These are phyloP conservation scores for Knoxia roxburghii DNA, from an alignment of 257 asterid species.

Conservation along the genomic window DNA sequence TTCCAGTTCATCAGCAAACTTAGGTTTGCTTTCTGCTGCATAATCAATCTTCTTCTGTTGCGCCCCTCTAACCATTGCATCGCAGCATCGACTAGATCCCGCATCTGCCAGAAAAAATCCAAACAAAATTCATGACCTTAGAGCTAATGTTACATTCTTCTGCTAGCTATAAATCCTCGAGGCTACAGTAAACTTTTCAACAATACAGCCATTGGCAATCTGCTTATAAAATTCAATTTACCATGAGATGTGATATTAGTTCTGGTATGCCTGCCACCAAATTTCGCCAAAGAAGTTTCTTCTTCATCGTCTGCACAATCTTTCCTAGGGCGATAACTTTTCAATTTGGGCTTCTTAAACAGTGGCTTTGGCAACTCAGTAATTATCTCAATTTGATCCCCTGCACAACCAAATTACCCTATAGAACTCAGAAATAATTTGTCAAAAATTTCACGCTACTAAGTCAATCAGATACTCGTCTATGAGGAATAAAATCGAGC, in stretches of 20 bases:
- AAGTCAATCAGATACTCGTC: neutral
- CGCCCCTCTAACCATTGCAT: neutral
- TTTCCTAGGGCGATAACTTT: slow-evolving; percentile 18
- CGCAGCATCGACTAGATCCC: neutral
- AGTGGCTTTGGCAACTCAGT: slow-evolving; percentile 60
- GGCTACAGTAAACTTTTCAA: neutral
- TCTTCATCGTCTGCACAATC: slow-evolving; percentile 8
- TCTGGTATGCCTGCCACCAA: slow-evolving; percentile 28
- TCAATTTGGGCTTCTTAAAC: slow-evolving; percentile 52
- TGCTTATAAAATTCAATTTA: slow-evolving; percentile 14
- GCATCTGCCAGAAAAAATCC: neutral
- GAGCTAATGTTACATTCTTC: neutral
- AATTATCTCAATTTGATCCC: slow-evolving; percentile 49
- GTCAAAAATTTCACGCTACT: neutral
- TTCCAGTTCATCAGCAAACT: neutral
- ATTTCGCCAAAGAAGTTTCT: slow-evolving; percentile 30
- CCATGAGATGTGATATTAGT: slow-evolving; percentile 29
- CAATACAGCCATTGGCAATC: too few relatives aligned
- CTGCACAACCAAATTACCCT: slow-evolving; percentile 29
- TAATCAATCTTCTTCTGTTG: neutral
- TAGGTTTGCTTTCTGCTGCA: slow-evolving; percentile 1
- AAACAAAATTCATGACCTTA: neutral
- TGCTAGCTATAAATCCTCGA: neutral
- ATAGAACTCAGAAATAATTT: neutral
- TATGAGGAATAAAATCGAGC: neutral